Conservation (phyloP, 2,329 filamentous ascomycete species). For the Ophiosphaerella korrae region DNA sequence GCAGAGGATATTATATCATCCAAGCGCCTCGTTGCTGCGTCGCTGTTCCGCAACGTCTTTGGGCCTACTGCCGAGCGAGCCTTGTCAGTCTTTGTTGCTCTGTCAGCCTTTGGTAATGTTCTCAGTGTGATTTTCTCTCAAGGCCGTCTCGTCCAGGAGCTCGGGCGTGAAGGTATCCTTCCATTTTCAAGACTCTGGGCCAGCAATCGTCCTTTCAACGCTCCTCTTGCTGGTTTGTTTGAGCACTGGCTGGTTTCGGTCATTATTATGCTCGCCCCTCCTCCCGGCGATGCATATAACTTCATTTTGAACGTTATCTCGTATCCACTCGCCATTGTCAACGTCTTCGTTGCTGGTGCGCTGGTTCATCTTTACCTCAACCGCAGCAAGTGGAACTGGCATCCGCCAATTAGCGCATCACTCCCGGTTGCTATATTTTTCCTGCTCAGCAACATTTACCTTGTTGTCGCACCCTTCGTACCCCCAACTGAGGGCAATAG, state of each 20-base stretch:
- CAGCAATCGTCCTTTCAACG: constrained; percentile 67
- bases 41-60: constrained; percentile 64
- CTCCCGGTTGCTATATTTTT: constrained; percentile 59
- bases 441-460: constrained; percentile 59
- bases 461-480: constrained; percentile 58
- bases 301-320: constrained; percentile 64
- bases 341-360: constrained; percentile 57
- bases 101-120: constrained; percentile 71
- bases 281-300: constrained; percentile 70
- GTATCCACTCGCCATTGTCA: constrained; percentile 65
- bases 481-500: constrained; percentile 55
- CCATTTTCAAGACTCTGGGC: constrained; percentile 68
- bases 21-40: constrained; percentile 61
- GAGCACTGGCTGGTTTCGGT: constrained; percentile 69
- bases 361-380: constrained; percentile 55
- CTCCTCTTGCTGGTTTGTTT: constrained; percentile 65
- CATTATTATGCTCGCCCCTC: constrained; percentile 69
- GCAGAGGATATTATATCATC: constrained; percentile 60
- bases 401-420: constrained; percentile 56
- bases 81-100: constrained; percentile 68
- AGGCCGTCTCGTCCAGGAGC: constrained; percentile 68
- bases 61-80: constrained; percentile 60
- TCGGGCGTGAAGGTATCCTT: constrained; percentile 69
- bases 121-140: constrained; percentile 72
- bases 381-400: constrained; percentile 51